A percentile compares a stretch with the other conserved stretches of the same genome.
phyloP scores from a whole-genome alignment of 441 rosid species.

The Theobroma grandiflorum region DNA sequence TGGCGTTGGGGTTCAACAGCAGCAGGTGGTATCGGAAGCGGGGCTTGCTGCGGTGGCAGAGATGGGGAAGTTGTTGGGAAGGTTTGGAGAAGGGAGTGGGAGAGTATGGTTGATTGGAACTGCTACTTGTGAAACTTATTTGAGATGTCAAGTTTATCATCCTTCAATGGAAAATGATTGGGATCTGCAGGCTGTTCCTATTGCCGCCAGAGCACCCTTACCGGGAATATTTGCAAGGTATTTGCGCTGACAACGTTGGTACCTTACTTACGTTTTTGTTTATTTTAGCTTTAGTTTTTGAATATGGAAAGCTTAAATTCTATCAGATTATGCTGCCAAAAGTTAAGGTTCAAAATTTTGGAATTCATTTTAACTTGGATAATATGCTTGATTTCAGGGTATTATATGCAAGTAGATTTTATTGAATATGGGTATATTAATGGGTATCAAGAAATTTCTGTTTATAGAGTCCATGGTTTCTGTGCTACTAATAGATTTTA shows the following conservation, averaged over 20 bases:
- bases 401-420: background rate
- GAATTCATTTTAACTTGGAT: slow-evolving; percentile 6
- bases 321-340: slow-evolving; percentile 7
- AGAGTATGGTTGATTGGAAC: slow-evolving; percentile 83
- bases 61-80: slow-evolving; percentile 65
- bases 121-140: slow-evolving; percentile 93
- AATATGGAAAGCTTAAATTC: background rate
- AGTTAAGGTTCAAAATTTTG: background rate
- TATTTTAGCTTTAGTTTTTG: background rate
- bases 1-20: slow-evolving; percentile 46
- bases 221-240: slow-evolving; percentile 75
- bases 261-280: background rate
- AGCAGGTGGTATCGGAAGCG: slow-evolving; percentile 51
- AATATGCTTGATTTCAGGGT: slow-evolving; percentile 7
- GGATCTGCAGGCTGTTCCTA: slow-evolving; percentile 92
- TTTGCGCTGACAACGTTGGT: background rate
- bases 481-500: slow-evolving; percentile 17
- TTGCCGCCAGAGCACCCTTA: slow-evolving; percentile 67
- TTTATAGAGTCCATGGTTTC: slow-evolving; percentile 27
- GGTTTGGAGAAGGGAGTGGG: slow-evolving; percentile 48
- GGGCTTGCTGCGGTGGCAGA: slow-evolving; percentile 65
- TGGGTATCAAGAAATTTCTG: slow-evolving; percentile 23
- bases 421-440: background rate
- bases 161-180: slow-evolving; percentile 91
- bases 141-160: slow-evolving; percentile 93